Conservation (phyloP, 208 protist species). For the Phytomonas serpens region DNA sequence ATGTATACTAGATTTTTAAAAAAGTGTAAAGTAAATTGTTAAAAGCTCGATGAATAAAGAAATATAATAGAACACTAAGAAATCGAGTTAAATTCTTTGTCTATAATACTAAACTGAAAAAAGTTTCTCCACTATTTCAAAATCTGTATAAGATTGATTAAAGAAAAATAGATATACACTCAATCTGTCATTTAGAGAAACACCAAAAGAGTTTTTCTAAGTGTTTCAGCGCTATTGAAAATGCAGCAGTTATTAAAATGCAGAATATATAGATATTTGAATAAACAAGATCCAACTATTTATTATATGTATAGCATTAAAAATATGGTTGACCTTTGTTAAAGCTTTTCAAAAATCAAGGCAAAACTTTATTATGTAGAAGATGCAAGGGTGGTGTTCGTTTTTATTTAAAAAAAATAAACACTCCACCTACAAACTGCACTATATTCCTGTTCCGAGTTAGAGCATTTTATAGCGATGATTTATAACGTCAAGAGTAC, state of each 20-base stretch:
- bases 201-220: background rate
- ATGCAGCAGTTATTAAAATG: background rate
- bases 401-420: too few relatives aligned
- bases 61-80: background rate
- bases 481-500: conserved; percentile 4
- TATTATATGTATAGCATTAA: conserved; percentile 1
- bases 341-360: conserved; percentile 2
- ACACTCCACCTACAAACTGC: too few relatives aligned
- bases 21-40: background rate
- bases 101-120: background rate
- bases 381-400: background rate
- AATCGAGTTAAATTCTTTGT: background rate
- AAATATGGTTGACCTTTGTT: conserved; percentile 5
- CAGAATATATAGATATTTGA: background rate
- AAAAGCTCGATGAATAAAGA: background rate
- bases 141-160: too few relatives aligned
- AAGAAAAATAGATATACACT: too few relatives aligned
- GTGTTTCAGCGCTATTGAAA: too few relatives aligned
- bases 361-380: conserved; percentile 1
- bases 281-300: conserved; percentile 1
- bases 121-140: background rate
- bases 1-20: too few relatives aligned
- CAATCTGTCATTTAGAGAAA: background rate
- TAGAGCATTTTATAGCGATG: too few relatives aligned
- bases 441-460: too few relatives aligned